phyloP scores from a whole-genome alignment of 1,284 basidiomycete genomes.

The Farysia itapuensis region DNA sequence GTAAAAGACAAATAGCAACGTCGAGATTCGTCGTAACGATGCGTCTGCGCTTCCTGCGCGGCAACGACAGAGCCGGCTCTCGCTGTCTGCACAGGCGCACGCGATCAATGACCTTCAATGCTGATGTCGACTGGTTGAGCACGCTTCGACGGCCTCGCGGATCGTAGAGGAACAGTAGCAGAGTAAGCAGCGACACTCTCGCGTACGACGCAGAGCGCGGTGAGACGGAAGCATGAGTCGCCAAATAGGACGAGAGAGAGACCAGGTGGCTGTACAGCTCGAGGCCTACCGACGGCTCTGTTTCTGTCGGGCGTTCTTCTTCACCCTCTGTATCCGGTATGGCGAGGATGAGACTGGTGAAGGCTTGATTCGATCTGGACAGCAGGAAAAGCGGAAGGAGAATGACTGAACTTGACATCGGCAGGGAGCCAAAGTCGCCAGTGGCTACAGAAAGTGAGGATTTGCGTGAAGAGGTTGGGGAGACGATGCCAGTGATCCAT shows the following conservation, averaged over 20 bases:
- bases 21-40: conserved; percentile 45
- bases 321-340: conserved; percentile 3
- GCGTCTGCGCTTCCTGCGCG: conserved; percentile 30
- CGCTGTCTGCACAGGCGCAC: conserved; percentile 47
- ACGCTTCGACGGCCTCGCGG: conserved; percentile 23
- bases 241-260: conserved; percentile 43
- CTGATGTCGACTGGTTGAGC: conserved; percentile 13
- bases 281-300: conserved; percentile 1
- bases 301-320: background rate
- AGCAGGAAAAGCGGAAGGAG: conserved; percentile 40
- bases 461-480: background rate
- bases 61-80: conserved; percentile 28
- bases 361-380: conserved; percentile 37
- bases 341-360: conserved; percentile 27
- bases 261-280: conserved; percentile 30
- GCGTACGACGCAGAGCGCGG: conserved; percentile 37
- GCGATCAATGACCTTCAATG: conserved; percentile 6
- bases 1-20: conserved; percentile 35
- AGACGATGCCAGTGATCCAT: conserved; percentile 29
- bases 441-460: conserved; percentile 3
- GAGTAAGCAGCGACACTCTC: conserved; percentile 29
- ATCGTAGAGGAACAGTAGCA: conserved; percentile 42
- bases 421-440: conserved; percentile 27
- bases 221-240: conserved; percentile 38
- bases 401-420: conserved; percentile 21